phyloP scores from a whole-genome alignment of 1,284 basidiomycete species.

The Apiotrichum domesticum region DNA sequence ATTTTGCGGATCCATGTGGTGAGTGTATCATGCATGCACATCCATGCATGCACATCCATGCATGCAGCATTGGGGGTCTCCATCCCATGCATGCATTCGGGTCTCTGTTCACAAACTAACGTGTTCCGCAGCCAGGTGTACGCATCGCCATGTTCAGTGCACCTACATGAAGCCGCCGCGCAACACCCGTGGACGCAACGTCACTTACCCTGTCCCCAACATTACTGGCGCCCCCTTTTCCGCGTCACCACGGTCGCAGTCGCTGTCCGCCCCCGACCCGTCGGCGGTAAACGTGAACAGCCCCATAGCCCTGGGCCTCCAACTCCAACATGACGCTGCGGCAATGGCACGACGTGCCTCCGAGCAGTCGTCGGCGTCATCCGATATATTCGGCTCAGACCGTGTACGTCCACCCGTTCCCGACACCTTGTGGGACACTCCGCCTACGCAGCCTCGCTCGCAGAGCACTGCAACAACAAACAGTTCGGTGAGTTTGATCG shows the following conservation, averaged over 20 bases:
- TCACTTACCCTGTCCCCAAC: slow-evolving; percentile 13
- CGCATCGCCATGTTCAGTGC: slow-evolving; percentile 63
- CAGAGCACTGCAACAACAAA: not conserved
- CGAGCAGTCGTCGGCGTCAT: not conserved
- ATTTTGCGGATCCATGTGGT: slow-evolving; percentile 72
- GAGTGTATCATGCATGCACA: slow-evolving; percentile 14
- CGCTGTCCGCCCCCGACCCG: not conserved
- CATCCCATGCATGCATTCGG: too few species aligned
- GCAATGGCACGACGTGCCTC: not conserved
- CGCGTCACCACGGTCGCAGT: slow-evolving; percentile 21
- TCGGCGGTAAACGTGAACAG: slow-evolving; percentile 4
- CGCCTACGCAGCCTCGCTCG: not conserved
- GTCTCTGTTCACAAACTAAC: too few species aligned
- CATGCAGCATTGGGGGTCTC: too few species aligned
- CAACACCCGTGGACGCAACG: slow-evolving; percentile 10
- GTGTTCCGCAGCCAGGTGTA: slow-evolving; percentile 60
- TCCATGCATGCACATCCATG: too few species aligned
- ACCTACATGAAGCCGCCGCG: slow-evolving; percentile 68
- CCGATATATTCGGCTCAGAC: not conserved
- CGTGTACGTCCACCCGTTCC: slow-evolving; percentile 5
- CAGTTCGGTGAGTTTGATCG: not conserved
- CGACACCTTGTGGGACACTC: slow-evolving; percentile 3
- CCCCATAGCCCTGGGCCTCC: not conserved
- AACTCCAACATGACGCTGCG: not conserved
- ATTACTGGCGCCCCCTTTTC: slow-evolving; percentile 12